phyloP scores from a whole-genome alignment of 1,284 basidiomycete genomes.

The Pterulicium gracile region DNA sequence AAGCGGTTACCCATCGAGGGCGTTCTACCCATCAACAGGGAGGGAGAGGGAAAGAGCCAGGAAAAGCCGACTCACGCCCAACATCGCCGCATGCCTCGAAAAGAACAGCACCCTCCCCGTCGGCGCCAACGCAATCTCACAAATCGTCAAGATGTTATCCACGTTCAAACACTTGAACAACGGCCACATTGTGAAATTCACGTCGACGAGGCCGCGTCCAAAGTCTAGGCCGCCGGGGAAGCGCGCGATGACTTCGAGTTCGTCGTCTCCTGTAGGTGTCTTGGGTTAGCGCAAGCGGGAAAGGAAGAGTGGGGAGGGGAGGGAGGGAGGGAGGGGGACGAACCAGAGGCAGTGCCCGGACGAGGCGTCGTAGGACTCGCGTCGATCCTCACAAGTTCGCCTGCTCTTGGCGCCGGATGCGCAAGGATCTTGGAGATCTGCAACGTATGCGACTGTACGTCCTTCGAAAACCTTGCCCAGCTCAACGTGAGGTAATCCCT shows the following conservation, averaged over 20 bases:
- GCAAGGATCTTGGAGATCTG: conserved; percentile 79
- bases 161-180: conserved; percentile 90
- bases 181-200: conserved; percentile 96
- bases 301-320: too few relatives aligned
- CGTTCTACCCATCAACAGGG: neutral
- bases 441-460: conserved; percentile 78
- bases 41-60: conserved; percentile 6
- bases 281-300: too few relatives aligned
- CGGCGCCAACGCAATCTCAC: conserved; percentile 92
- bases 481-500: conserved; percentile 86
- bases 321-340: too few relatives aligned
- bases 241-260: conserved; percentile 72
- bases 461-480: conserved; percentile 89
- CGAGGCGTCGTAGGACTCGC: conserved; percentile 42
- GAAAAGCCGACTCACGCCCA: conserved; percentile 42
- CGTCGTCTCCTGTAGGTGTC: too few relatives aligned
- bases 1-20: too few relatives aligned
- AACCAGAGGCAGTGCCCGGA: conserved; percentile 25
- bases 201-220: conserved; percentile 72
- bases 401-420: conserved; percentile 77
- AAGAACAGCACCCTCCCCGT: conserved; percentile 87
- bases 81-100: conserved; percentile 85
- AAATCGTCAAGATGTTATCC: conserved; percentile 89
- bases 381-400: conserved; percentile 75
- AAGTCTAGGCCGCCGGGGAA: conserved; percentile 82